A percentile compares a stretch with the other conserved stretches of the same genome.
Conservation (phyloP, 208 protist genomes). For the Acanthamoeba royreba region DNA sequence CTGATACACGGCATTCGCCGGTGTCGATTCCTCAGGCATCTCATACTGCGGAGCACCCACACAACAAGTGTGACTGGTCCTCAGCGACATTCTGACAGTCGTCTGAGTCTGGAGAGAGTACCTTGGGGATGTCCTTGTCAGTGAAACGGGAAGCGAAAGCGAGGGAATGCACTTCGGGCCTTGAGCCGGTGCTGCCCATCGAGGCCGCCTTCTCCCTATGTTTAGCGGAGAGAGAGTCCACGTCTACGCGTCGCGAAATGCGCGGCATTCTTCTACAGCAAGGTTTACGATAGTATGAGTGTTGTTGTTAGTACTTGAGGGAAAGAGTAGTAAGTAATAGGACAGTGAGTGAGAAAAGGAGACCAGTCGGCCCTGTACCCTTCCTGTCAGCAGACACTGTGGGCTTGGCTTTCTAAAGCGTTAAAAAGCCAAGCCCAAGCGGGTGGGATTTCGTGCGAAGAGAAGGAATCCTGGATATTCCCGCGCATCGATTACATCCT, state of each 20-base stretch:
- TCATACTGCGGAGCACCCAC: neutral
- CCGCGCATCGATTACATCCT: no score
- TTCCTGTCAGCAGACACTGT: no score
- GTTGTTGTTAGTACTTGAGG: neutral
- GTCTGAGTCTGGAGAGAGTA: neutral
- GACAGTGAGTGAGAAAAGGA: neutral
- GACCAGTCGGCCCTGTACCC: neutral
- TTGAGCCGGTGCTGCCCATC: neutral
- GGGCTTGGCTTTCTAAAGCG: no score
- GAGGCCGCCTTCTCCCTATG: neutral
- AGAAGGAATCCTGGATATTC: no score
- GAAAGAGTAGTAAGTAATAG: neutral
- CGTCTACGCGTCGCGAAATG: neutral
- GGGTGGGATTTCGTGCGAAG: no score
- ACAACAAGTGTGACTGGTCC: neutral
- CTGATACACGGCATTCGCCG: constrained; percentile 14
- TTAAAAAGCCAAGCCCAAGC: no score
- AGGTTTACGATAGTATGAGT: neutral
- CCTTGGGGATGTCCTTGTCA: constrained; percentile 30
- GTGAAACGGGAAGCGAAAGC: neutral
- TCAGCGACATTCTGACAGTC: neutral
- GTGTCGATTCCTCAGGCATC: neutral
- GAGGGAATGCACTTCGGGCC: neutral
- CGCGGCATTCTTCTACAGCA: neutral
- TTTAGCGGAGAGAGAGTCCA: neutral